Evolutionary conservation across 352 stramenopile genomes (phyloP).

Genomic region (Thalassiosira exigua): DNA sequence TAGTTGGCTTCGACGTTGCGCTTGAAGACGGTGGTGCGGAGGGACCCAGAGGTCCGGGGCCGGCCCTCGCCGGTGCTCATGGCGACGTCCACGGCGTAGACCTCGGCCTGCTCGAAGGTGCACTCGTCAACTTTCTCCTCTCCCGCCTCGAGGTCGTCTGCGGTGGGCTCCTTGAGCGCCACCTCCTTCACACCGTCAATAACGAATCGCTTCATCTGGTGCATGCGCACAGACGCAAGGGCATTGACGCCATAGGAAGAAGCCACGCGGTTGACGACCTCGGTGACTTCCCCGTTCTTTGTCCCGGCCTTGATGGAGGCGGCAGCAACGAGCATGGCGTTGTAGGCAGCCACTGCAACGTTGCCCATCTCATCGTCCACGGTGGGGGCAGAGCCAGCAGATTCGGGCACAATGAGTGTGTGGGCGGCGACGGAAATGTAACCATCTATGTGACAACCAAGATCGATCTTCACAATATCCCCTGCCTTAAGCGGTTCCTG

Average conservation of each 20-base stretch:
- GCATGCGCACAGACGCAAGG: slow-evolving; percentile 97
- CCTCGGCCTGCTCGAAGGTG: slow-evolving; percentile 95
- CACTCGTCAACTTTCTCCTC: slow-evolving; percentile 87
- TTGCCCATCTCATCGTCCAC: slow-evolving; percentile 87
- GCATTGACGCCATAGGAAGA: slow-evolving; percentile 95
- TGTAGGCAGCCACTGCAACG: slow-evolving; percentile 96
- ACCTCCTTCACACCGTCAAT: slow-evolving; percentile 98
- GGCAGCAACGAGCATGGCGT: slow-evolving; percentile 95
- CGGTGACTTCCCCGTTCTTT: slow-evolving; percentile 95
- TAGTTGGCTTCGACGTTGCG: slow-evolving; percentile 98
- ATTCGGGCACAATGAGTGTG: slow-evolving; percentile 92
- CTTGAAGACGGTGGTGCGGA: slow-evolving; percentile 98
- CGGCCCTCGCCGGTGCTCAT: slow-evolving; percentile 98
- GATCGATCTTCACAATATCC: slow-evolving; percentile 95
- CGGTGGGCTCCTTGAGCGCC: slow-evolving; percentile 72
- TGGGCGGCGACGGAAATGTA: slow-evolving; percentile 99
- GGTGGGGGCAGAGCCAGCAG: slow-evolving; percentile 39
- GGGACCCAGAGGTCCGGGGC: slow-evolving; percentile 83
- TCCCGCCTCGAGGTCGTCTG: slow-evolving; percentile 76
- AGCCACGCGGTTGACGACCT: slow-evolving; percentile 94
- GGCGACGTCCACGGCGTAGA: slow-evolving; percentile 99
- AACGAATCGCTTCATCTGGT: slow-evolving; percentile 98
- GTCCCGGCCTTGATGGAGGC: slow-evolving; percentile 97
- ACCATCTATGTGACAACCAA: slow-evolving; percentile 99
- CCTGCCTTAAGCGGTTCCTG: slow-evolving; percentile 84